Conservation (phyloP, 208 protist species). For the Paratrypanosoma confusum region DNA sequence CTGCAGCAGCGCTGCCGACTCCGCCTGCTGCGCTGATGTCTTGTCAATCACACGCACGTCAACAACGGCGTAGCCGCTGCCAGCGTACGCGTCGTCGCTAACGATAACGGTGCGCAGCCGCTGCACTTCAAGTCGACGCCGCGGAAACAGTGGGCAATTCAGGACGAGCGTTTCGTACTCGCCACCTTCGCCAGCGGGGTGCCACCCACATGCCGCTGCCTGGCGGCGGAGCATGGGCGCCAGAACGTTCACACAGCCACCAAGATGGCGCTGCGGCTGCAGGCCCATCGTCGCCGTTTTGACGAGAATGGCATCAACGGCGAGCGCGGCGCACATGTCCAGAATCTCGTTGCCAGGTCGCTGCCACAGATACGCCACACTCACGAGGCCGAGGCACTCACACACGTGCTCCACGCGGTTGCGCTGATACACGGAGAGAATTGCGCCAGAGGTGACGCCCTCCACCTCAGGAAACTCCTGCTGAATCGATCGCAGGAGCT, state of each 20-base stretch:
- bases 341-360: constrained; percentile 88
- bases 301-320: constrained; percentile 89
- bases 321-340: constrained; percentile 77
- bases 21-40: constrained; percentile 22
- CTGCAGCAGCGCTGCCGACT: constrained; percentile 16
- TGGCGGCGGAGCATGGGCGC: constrained; percentile 46
- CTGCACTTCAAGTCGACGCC: constrained; percentile 21
- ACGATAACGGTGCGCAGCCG: constrained; percentile 52
- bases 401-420: constrained; percentile 96
- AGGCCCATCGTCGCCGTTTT: constrained; percentile 95
- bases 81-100: constrained; percentile 68
- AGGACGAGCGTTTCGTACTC: constrained; percentile 99
- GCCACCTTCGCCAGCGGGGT: constrained; percentile 98
- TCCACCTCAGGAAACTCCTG: constrained; percentile 73
- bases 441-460: constrained; percentile 95
- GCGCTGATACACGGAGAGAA: constrained; percentile 97
- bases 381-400: constrained; percentile 84
- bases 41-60: constrained; percentile 29
- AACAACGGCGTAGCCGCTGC: constrained; percentile 47
- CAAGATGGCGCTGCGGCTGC: constrained; percentile 78
- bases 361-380: constrained; percentile 95
- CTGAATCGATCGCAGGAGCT: constrained; percentile 84
- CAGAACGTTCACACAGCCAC: constrained; percentile 66
- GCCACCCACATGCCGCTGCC: constrained; percentile 44
- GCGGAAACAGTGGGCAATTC: constrained; percentile 90